Evolutionary conservation across 148 eudicot species (phyloP).

Genomic region (Rhododendron kiyosumense): DNA sequence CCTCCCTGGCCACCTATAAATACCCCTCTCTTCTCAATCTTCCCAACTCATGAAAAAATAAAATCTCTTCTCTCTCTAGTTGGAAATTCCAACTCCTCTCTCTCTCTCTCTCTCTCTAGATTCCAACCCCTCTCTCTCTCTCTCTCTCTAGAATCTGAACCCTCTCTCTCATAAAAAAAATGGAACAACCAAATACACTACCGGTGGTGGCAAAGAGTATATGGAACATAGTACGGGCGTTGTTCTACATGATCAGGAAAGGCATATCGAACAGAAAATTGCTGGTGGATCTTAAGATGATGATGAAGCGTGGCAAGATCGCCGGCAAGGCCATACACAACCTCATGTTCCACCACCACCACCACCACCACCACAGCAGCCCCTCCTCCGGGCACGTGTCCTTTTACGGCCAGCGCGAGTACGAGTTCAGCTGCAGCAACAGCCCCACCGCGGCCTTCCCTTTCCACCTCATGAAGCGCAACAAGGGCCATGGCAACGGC

Average conservation of each 20-base stretch:
- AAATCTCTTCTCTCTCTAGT: background rate
- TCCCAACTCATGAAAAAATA: constrained; percentile 4
- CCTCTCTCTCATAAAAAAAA: constrained; percentile 9
- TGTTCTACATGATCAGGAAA: constrained; percentile 57
- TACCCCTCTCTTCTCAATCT: background rate
- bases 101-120: background rate
- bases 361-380: background rate
- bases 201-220: constrained; percentile 34
- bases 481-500: background rate
- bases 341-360: constrained; percentile 48
- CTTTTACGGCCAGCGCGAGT: constrained; percentile 24
- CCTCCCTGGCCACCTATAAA: constrained; percentile 14
- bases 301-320: constrained; percentile 60
- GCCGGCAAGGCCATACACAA: constrained; percentile 52
- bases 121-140: background rate
- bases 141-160: background rate
- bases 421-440: constrained; percentile 85
- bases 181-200: constrained; percentile 43
- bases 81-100: background rate
- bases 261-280: constrained; percentile 54
- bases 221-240: constrained; percentile 38
- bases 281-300: constrained; percentile 43
- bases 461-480: constrained; percentile 29
- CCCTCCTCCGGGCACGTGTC: background rate
- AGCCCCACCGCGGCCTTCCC: constrained; percentile 42